Evolutionary conservation across 345 rosid species (phyloP), one percentile per base, ranked within the genome.

Genomic region (Euclidium syriacum): DNA sequence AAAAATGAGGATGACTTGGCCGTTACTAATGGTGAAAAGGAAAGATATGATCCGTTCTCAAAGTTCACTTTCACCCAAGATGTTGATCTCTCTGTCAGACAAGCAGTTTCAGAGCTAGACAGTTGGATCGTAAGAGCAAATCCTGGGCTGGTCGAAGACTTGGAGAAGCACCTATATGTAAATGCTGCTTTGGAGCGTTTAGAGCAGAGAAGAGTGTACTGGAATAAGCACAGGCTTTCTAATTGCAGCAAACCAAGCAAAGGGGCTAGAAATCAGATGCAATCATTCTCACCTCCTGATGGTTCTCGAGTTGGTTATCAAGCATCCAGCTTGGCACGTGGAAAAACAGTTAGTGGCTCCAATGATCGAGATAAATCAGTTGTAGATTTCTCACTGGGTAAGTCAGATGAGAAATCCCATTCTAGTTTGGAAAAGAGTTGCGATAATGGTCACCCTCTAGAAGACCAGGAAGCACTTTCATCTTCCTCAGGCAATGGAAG

Each of bases 161-260:
- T 84, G 58, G 97, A 80, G 78, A 90, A 78, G 79, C 99, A 87
- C 73, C 87, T 96, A 1, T 94, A 85, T 81, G 99, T 94, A 16
- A 82, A 88, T 75, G 90, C 83, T 58, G 96, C 96, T 27, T 75
- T 87, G 83, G 88, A 85, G 44, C 95, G 83, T 36, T 68, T 94
- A 64, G 77, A 87, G 74, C 78, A 79, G 77, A 84, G 97, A 67
- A 85, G 83, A 66, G 65, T 69, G 68, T 79, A 83, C 68, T 94
- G 97, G 99, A 87, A 77, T 71, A 85, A 75, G 80, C 86, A 80
- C 39, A 74, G 62, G 49, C 66, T 69, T 43, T 59, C 48, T 38
- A 49, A 65, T 25, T 39, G 38, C 51, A 56, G 57, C 48, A 75
- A 64, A 60, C 30, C 79, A 34, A 50, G 15, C 64, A 64, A 68